Percentiles rank a stretch among this genome's conserved stretches.
phyloP scores from a whole-genome alignment of 305 asterid species.

The Solanum chacoense region DNA sequence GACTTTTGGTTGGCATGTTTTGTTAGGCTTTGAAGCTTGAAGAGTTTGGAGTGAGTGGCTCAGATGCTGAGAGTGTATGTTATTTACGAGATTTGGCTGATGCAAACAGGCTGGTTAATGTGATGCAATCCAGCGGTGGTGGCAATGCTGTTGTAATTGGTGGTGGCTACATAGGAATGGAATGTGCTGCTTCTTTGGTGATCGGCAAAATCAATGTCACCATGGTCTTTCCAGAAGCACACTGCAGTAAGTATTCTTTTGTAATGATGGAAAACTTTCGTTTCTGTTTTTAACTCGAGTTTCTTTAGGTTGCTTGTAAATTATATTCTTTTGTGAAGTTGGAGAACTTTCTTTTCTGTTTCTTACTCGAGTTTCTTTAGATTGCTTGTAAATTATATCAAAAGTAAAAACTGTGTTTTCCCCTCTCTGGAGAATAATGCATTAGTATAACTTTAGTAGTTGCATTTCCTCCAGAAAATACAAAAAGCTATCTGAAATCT shows the following conservation, averaged over 20 bases:
- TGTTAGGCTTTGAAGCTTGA: constrained; percentile 74
- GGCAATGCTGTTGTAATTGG: constrained; percentile 79
- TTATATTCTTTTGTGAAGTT: constrained; percentile 10
- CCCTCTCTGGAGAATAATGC: neutral
- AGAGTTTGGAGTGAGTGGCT: constrained; percentile 77
- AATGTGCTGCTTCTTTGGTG: constrained; percentile 80
- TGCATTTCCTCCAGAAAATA: neutral
- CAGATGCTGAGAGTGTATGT: constrained; percentile 68
- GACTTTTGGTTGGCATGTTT: constrained; percentile 12
- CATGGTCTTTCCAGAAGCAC: constrained; percentile 87
- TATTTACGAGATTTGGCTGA: constrained; percentile 68
- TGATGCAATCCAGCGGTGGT: constrained; percentile 52
- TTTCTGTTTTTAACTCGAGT: neutral
- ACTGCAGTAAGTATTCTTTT: constrained; percentile 46
- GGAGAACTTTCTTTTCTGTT: neutral
- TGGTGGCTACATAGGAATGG: constrained; percentile 92
- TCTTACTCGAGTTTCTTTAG: neutral
- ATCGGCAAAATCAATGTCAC: constrained; percentile 59
- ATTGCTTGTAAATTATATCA: neutral
- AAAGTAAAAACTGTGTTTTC: neutral
- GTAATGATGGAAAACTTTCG: neutral
- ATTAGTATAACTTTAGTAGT: neutral
- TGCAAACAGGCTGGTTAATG: constrained; percentile 58
- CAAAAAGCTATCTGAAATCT: neutral
- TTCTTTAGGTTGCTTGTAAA: neutral